phyloP scores from a whole-genome alignment of 1,139 yeast species.

The Scheffersomyces stambukii region DNA sequence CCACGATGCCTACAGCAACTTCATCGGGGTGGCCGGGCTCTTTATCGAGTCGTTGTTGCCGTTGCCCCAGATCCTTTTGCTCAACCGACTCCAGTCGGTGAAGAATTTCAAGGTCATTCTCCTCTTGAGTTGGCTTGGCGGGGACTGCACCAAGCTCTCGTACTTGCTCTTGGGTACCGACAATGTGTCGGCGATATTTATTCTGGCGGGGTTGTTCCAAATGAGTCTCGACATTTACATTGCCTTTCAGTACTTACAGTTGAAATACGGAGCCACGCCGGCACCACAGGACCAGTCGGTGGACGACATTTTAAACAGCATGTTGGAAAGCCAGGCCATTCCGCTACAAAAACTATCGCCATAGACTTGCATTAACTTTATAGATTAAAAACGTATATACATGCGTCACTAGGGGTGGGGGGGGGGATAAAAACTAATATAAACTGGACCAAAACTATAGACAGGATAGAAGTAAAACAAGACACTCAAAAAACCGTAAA shows the following conservation, averaged over 20 bases:
- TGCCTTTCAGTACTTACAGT: conserved; percentile 70
- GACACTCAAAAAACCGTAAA: neutral
- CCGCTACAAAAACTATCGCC: conserved; percentile 2
- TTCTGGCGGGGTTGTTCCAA: conserved; percentile 78
- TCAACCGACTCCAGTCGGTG: conserved; percentile 63
- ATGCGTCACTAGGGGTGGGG: no score
- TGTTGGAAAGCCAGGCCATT: conserved; percentile 4
- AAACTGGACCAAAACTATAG: conserved; percentile 1
- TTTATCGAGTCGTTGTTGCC: conserved; percentile 82
- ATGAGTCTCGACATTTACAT: conserved; percentile 72
- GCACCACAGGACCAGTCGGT: conserved; percentile 3
- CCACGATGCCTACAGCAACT: conserved; percentile 44
- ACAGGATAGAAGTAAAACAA: neutral
- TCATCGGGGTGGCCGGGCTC: conserved; percentile 69
- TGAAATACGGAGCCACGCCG: conserved; percentile 16
- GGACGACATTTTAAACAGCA: conserved; percentile 8
- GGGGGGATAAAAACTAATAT: neutral
- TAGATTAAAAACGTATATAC: conserved; percentile 1
- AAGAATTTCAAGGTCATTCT: conserved; percentile 77
- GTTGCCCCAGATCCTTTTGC: conserved; percentile 76
- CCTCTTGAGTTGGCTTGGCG: conserved; percentile 81
- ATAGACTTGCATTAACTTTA: conserved; percentile 1
- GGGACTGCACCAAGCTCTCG: conserved; percentile 74
- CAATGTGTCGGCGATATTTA: conserved; percentile 63
- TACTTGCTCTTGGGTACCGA: conserved; percentile 71